Base-by-base conservation (phyloP, 768 basidiomycete genomes). In the Boletus bicolor region DNA sequence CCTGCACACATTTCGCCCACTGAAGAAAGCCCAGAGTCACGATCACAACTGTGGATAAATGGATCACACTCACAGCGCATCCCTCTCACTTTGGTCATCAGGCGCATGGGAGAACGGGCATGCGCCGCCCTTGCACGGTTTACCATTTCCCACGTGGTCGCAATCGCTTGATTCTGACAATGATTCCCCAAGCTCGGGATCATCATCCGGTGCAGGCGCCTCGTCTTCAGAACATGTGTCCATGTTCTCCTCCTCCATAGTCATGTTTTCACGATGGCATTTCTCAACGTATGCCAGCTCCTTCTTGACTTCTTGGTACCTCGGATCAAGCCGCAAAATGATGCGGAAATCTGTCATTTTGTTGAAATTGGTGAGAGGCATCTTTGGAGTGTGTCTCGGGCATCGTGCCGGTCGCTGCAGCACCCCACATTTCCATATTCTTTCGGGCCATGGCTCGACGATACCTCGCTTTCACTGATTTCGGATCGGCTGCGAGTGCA, bases 131-230 rank as follows among this genome's bases (percentile, higher is more conserved):
- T 77, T 72, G 62, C 82, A 84, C 0, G 80, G 76, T 2, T 75
- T 72, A 7, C 76, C 76, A 54, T 80, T 82, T 4, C 81, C 82
- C 2, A 64, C 63, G 57, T 81, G 81, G 45, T 70, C 67, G 55
- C 72, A 80, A 55, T 83, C 82, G 54, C 79, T 80, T 4, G 78
- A 79, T 63, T 82, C 82, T 0, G 78, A 81, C 7, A 74, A 69
- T 3, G 75, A 73, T 7, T 72, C 75, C 35, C 77, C 76, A 7
- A 72, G 51, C 12, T 68, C 62, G 2, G 71, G 68, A 4, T 74
- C 73, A 3, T 64, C 60, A 4, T 50, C 58, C 0, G 49, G 54
- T 7, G 17, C 15, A n/a, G 66, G 64, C 2, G 28, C 36, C 41
- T 61, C 57, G n/a, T 63, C 51, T 1, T 66, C 64, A 0, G 57